Conservation (phyloP, 176 grass and related monocot genomes). For the Juncus inflexus region DNA sequence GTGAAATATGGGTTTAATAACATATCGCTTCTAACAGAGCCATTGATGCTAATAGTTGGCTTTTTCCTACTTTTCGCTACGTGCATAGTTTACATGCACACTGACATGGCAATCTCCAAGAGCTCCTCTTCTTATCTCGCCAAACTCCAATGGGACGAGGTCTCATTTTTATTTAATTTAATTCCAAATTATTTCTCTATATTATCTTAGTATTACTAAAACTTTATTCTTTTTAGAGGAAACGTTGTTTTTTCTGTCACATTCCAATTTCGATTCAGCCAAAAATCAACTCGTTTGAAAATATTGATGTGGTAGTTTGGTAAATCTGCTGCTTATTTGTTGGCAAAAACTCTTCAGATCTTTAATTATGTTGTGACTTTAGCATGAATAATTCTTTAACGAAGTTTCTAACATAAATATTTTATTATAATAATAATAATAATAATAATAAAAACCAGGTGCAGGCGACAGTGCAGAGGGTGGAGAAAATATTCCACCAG, state of each 20-base stretch:
- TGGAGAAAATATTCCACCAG: slow-evolving; percentile 64
- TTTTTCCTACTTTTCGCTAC: slow-evolving; percentile 80
- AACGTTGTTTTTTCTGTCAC: neutral
- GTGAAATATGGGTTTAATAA: slow-evolving; percentile 89
- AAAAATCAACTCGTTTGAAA: neutral
- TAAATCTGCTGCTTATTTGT: too few species aligned
- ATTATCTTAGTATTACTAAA: neutral
- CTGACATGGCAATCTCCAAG: slow-evolving; percentile 95
- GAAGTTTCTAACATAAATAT: too few species aligned
- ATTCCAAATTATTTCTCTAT: neutral
- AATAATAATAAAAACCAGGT: slow-evolving; percentile 37
- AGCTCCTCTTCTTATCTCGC: slow-evolving; percentile 80
- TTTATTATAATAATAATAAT: neutral
- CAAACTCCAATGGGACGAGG: slow-evolving; percentile 93
- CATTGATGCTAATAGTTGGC: slow-evolving; percentile 79
- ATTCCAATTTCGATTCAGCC: neutral
- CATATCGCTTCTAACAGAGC: slow-evolving; percentile 74
- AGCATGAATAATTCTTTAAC: too few species aligned
- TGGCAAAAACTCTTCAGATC: too few species aligned
- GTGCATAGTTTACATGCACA: slow-evolving; percentile 81
- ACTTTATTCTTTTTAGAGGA: too few species aligned
- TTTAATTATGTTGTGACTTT: too few species aligned
- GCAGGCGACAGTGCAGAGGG: slow-evolving; percentile 61
- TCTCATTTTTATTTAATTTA: slow-evolving; percentile 24
- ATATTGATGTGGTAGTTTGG: too few species aligned